phyloP scores from a whole-genome alignment of 495 filamentous ascomycete species.

The Lasiosphaeria ovina region DNA sequence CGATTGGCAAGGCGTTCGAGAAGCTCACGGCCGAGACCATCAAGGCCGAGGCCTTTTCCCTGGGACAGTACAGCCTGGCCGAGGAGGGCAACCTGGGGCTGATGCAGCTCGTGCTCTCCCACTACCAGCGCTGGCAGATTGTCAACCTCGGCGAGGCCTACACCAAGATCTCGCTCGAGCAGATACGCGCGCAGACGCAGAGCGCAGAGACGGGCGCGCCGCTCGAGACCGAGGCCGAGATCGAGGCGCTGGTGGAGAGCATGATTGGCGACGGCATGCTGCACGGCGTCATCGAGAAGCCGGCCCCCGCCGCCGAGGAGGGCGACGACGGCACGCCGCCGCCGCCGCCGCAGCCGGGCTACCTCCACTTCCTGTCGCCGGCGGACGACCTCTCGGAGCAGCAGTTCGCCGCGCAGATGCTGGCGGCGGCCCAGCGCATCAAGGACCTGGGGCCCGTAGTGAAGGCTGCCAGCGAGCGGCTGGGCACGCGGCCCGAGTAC shows the following conservation, averaged over 20 bases:
- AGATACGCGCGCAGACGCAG: slow-evolving; percentile 47
- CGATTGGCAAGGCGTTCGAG: slow-evolving; percentile 67
- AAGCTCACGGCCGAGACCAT: slow-evolving; percentile 54
- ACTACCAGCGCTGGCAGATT: slow-evolving; percentile 52
- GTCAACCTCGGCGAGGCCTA: slow-evolving; percentile 44
- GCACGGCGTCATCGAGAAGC: slow-evolving; percentile 50
- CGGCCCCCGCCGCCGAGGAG: slow-evolving; percentile 34
- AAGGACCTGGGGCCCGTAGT: slow-evolving; percentile 42
- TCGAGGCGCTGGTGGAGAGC: slow-evolving; percentile 46
- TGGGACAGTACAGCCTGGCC: slow-evolving; percentile 56
- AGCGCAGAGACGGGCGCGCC: slow-evolving; percentile 46
- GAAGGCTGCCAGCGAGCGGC: slow-evolving; percentile 49
- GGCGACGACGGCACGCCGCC: slow-evolving; percentile 39
- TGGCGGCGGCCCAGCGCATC: slow-evolving; percentile 42
- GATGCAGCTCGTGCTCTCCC: slow-evolving; percentile 45
- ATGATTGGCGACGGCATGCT: slow-evolving; percentile 60
- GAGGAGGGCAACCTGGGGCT: slow-evolving; percentile 52
- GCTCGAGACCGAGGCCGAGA: slow-evolving; percentile 50
- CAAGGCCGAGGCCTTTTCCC: slow-evolving; percentile 54
- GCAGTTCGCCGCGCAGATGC: slow-evolving; percentile 44
- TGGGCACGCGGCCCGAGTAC: slow-evolving; percentile 62
- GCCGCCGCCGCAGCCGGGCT: slow-evolving; percentile 30
- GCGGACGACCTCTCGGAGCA: slow-evolving; percentile 43
- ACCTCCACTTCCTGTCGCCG: slow-evolving; percentile 39
- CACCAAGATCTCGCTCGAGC: slow-evolving; percentile 50